Evolutionary conservation across 2,329 filamentous ascomycete species (phyloP), one percentile per base, ranked within the genome.

Genomic region (Lachnum nothofagi): DNA sequence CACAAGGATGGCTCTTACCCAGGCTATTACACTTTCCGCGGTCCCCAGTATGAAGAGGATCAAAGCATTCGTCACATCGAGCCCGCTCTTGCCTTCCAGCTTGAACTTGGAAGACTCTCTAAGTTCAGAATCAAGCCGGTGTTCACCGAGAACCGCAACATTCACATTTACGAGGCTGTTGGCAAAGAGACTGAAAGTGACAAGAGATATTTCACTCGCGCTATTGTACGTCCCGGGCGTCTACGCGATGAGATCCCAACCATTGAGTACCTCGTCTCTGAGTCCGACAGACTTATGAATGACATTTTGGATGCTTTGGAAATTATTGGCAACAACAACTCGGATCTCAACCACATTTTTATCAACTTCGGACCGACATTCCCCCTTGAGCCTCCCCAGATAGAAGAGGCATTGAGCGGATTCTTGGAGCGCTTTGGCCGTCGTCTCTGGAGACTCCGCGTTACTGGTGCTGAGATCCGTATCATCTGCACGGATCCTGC

Each of bases 281-380:
- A 98, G 75, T 91, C 91, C 33, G 91, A 98, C 65, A 85, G 93
- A 56, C 78, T 97, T 61, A 91, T 98, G 80, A 97, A 89, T 67
- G 93, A 98, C 67, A 97, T 98, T 64, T 82, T 97, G 44, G 93
- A 98, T 66, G 93, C 93, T 38, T 77, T 98, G 50, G 93, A 98
- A 77, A 96, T 98, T 62, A 94, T 96, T 65, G 93, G 93, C 66
- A 96, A 95, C 78, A 97, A 96, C 76, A 94, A 95, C 75, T 95
- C 93, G 44, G 93, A 98, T 77, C 79, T 98, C 66, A 98, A 98
- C 78, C 93, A 98, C 74, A 93, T 98, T 78, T 98, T 98, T 77
- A 93, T 98, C 78, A 97, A 98, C 80, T 98, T 98, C 75, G 93
- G 89, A 0, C 89, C 91, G 8, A 88, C 96, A 51, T 97, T 98